Evolutionary conservation across 164 flowering plant species (phyloP).

Genomic region (Vitis riparia): DNA sequence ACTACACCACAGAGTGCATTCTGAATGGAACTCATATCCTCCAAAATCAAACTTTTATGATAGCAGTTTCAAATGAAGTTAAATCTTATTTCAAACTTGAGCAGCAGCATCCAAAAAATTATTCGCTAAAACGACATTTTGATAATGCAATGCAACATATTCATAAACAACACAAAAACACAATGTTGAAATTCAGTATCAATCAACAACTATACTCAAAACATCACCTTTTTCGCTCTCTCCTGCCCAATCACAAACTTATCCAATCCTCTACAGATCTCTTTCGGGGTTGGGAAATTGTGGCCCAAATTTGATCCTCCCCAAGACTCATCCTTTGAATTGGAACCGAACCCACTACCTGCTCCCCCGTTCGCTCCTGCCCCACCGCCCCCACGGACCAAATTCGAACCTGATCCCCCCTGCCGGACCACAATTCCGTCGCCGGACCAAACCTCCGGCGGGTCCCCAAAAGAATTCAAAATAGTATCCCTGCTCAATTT

Average conservation of each 20-base stretch:
- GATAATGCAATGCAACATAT: no score
- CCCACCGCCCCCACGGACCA: constrained; percentile 30
- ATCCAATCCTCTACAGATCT: constrained; percentile 85
- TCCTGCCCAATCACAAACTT: constrained; percentile 95
- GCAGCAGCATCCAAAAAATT: no score
- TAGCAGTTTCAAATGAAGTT: no score
- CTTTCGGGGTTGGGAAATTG: constrained; percentile 86
- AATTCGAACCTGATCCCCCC: constrained; percentile 12
- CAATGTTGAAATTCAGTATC: background rate
- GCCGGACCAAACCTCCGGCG: constrained; percentile 86
- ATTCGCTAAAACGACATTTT: no score
- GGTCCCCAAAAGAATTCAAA: constrained; percentile 57
- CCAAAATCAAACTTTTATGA: no score
- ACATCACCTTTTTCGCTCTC: constrained; percentile 85
- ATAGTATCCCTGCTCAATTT: constrained; percentile 8
- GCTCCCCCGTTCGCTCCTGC: constrained; percentile 28
- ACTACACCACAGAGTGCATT: no score
- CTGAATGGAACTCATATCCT: no score
- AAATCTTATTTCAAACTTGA: no score
- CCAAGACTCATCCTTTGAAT: constrained; percentile 63
- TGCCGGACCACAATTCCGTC: constrained; percentile 47
- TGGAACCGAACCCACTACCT: constrained; percentile 48
- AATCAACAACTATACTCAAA: background rate
- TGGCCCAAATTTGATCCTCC: constrained; percentile 83
- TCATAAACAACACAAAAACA: background rate